Evolutionary conservation across 345 rosid species (phyloP).

Genomic region (Nasturtium officinale): DNA sequence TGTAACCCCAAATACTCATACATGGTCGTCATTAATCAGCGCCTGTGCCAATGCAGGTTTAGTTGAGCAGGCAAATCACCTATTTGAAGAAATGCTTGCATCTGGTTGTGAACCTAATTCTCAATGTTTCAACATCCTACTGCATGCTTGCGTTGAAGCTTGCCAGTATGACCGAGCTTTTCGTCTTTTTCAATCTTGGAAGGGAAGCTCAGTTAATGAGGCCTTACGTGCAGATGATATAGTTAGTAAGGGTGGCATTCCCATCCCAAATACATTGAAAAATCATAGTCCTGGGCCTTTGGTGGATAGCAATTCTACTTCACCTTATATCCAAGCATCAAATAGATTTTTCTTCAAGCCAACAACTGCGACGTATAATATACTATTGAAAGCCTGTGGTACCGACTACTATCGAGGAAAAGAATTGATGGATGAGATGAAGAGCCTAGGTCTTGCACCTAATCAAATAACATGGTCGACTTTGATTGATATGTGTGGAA

Average conservation of each 20-base stretch:
- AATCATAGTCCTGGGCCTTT: constrained; percentile 20
- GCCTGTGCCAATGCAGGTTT: constrained; percentile 90
- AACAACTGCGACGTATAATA: constrained; percentile 72
- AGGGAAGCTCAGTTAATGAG: constrained; percentile 46
- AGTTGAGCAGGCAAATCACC: constrained; percentile 73
- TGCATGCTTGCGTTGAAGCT: constrained; percentile 93
- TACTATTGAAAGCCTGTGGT: constrained; percentile 87
- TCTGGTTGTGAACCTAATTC: constrained; percentile 85
- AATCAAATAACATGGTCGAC: constrained; percentile 85
- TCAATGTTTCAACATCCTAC: constrained; percentile 79
- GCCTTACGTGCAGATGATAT: constrained; percentile 35
- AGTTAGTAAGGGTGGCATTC: constrained; percentile 20
- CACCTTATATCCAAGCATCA: constrained; percentile 45
- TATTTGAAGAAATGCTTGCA: constrained; percentile 82
- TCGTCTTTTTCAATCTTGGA: constrained; percentile 79
- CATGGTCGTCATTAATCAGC: constrained; percentile 93
- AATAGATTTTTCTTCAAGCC: constrained; percentile 65
- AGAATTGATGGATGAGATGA: constrained; percentile 83
- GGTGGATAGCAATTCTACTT: constrained; percentile 42
- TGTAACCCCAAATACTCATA: constrained; percentile 67
- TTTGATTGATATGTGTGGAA: constrained; percentile 77
- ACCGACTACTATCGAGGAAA: constrained; percentile 69
- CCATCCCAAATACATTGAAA: constrained; percentile 27
- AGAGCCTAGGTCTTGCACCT: constrained; percentile 66
- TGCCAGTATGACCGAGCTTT: constrained; percentile 90